Evolutionary conservation across 1,139 yeast species (phyloP).

Genomic region (Pichia sp.): DNA sequence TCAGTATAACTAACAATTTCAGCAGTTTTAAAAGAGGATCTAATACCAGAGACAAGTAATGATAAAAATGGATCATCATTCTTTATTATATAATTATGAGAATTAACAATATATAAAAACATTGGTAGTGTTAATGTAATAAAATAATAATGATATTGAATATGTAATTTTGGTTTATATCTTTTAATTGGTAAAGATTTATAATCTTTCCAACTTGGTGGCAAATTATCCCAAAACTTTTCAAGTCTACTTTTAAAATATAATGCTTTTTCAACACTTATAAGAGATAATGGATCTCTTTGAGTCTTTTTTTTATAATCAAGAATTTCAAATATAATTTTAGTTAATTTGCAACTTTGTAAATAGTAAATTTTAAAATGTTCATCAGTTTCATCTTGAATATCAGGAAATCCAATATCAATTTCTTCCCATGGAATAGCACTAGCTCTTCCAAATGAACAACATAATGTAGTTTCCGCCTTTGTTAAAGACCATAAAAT

Average conservation of each 20-base stretch:
- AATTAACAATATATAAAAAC: constrained; percentile 33
- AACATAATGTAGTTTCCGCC: constrained; percentile 33
- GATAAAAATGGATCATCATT: constrained; percentile 35
- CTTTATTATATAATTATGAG: constrained; percentile 28
- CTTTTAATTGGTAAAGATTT: constrained; percentile 30
- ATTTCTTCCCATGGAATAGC: constrained; percentile 36
- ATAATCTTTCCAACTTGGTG: constrained; percentile 29
- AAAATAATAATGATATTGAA: constrained; percentile 35
- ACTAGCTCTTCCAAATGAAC: constrained; percentile 39
- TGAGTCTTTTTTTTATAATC: constrained; percentile 32
- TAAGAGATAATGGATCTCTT: constrained; percentile 33
- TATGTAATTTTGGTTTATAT: constrained; percentile 35
- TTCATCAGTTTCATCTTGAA: constrained; percentile 27
- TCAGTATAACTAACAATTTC: constrained; percentile 31
- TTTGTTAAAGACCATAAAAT: constrained; percentile 37
- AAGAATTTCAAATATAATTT: constrained; percentile 33
- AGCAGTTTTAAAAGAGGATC: constrained; percentile 34
- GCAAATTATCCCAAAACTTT: constrained; percentile 30
- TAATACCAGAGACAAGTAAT: constrained; percentile 34
- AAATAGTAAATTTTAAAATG: constrained; percentile 32
- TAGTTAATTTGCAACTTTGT: constrained; percentile 31
- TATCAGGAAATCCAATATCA: constrained; percentile 31
- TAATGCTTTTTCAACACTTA: constrained; percentile 35
- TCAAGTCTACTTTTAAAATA: constrained; percentile 31
- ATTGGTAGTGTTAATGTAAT: constrained; percentile 37